phyloP scores from a whole-genome alignment of 257 asterid species.

The Echites panduratus region DNA sequence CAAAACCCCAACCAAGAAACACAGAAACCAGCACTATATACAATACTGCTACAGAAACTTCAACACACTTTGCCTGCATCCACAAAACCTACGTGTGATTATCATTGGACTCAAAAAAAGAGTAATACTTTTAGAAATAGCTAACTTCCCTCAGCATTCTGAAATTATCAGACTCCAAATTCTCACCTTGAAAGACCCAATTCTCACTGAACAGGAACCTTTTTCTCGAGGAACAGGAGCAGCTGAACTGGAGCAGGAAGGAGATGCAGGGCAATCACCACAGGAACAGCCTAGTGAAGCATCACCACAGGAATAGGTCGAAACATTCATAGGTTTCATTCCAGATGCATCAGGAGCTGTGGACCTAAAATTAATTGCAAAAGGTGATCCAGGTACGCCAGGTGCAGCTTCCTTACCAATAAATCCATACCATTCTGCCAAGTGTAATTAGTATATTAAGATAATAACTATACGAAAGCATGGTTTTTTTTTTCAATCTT shows the following conservation, averaged over 20 bases:
- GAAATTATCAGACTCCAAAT: constrained; percentile 6
- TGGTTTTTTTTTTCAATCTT: no score
- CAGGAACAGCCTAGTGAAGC: constrained; percentile 95
- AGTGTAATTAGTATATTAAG: constrained; percentile 7
- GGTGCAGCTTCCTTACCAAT: constrained; percentile 64
- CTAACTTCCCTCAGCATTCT: not conserved
- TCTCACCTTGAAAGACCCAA: constrained; percentile 80
- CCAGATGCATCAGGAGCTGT: constrained; percentile 66
- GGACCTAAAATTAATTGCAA: constrained; percentile 66
- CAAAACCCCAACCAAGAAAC: constrained; percentile 92
- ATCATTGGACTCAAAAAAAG: constrained; percentile 1
- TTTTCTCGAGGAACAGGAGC: constrained; percentile 54
- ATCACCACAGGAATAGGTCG: constrained; percentile 86
- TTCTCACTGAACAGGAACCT: constrained; percentile 75
- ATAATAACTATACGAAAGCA: not conserved
- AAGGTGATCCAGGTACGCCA: constrained; percentile 90
- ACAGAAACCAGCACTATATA: constrained; percentile 63
- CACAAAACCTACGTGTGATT: not conserved
- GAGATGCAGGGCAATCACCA: constrained; percentile 91
- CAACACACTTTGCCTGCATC: constrained; percentile 91
- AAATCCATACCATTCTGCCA: constrained; percentile 90
- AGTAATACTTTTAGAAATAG: not conserved
- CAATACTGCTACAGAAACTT: constrained; percentile 64
- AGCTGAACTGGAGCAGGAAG: constrained; percentile 63
- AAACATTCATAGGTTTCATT: constrained; percentile 80